These are phyloP conservation scores for Penicillium sp. DNA, from an alignment of 2,329 filamentous ascomycete species.

Conservation along the genomic window DNA sequence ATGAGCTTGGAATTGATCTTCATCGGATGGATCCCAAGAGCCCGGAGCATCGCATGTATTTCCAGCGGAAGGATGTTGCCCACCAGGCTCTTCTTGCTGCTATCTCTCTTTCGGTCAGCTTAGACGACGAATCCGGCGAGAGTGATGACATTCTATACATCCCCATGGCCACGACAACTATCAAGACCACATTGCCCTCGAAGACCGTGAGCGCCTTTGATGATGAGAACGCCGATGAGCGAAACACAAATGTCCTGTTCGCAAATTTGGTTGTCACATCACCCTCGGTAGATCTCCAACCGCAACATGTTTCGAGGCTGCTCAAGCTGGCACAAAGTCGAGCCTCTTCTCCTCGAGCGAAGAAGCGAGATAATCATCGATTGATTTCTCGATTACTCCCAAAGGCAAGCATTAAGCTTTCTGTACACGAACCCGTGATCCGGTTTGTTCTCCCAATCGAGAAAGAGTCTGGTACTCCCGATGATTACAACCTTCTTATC, in stretches of 20 bases:
- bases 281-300: conserved; percentile 84
- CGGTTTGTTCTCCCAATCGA: conserved; percentile 79
- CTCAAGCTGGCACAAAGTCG: conserved; percentile 62
- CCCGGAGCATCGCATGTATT: conserved; percentile 96
- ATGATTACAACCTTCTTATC: conserved; percentile 90
- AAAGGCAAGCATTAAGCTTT: conserved; percentile 89
- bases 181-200: conserved; percentile 86
- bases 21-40: conserved; percentile 85
- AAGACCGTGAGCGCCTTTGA: conserved; percentile 78
- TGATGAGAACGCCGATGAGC: conserved; percentile 63
- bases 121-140: conserved; percentile 80
- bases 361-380: conserved; percentile 47
- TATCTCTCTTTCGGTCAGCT: conserved; percentile 79
- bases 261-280: conserved; percentile 94
- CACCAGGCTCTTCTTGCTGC: conserved; percentile 90
- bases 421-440: conserved; percentile 89
- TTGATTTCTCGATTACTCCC: conserved; percentile 84
- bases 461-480: conserved; percentile 48
- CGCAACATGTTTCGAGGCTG: conserved; percentile 78
- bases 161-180: conserved; percentile 91
- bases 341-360: conserved; percentile 32
- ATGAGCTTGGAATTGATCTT: conserved; percentile 88
- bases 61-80: conserved; percentile 80
- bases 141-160: conserved; percentile 84
- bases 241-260: conserved; percentile 91